Percentiles rank a stretch among this genome's conserved stretches.
Conservation (phyloP, 305 asterid genomes). For the Caryopteris hybrid region DNA sequence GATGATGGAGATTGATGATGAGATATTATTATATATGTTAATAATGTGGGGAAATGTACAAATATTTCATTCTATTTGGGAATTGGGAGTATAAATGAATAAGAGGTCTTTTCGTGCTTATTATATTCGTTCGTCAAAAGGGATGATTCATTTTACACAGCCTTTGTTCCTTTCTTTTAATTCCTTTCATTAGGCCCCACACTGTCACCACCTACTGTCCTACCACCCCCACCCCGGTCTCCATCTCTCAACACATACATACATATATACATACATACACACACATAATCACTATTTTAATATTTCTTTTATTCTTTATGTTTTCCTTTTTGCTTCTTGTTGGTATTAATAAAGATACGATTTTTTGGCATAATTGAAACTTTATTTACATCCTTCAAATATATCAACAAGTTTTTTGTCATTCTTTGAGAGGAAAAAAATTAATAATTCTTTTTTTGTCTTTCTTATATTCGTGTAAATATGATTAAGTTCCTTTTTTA, state of each 20-base stretch:
- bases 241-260: constrained; percentile 13
- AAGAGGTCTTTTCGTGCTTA: constrained; percentile 34
- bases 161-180: constrained; percentile 50
- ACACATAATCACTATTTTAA: background rate
- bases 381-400: too few relatives aligned
- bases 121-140: constrained; percentile 51
- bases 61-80: constrained; percentile 32
- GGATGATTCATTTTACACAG: constrained; percentile 46
- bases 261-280: background rate
- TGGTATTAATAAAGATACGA: too few relatives aligned
- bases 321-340: too few relatives aligned
- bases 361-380: too few relatives aligned
- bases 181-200: constrained; percentile 47
- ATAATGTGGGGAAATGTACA: constrained; percentile 28
- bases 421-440: too few relatives aligned
- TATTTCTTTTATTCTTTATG: too few relatives aligned
- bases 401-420: too few relatives aligned
- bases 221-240: background rate
- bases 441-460: too few relatives aligned
- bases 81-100: constrained; percentile 18
- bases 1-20: constrained; percentile 27
- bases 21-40: background rate
- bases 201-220: constrained; percentile 21
- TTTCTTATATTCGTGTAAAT: too few relatives aligned
- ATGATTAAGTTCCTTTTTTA: too few relatives aligned